These are phyloP conservation scores for Lentinula lateritia DNA, from an alignment of 768 basidiomycete species.

Conservation along the genomic window DNA sequence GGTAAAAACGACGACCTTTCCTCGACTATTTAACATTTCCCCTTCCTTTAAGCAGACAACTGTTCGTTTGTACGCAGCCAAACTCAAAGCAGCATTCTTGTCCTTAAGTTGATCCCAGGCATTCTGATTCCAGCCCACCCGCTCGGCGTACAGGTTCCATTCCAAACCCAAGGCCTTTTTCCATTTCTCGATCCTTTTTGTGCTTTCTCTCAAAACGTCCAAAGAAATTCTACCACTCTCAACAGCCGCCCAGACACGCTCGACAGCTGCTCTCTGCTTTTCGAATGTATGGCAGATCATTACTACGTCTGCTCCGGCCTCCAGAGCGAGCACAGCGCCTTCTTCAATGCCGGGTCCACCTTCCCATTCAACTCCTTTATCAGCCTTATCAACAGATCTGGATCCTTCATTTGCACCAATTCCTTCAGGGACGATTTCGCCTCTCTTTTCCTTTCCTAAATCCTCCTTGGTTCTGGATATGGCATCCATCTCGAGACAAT, in stretches of 20 bases:
- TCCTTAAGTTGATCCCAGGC: constrained; percentile 32
- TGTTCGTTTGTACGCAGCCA: constrained; percentile 39
- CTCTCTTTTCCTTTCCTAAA: background rate
- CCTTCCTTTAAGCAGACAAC: constrained; percentile 39
- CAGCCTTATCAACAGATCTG: background rate
- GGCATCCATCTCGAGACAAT: constrained; percentile 76
- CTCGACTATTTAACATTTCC: constrained; percentile 28
- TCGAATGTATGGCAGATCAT: constrained; percentile 68
- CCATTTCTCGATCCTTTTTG: constrained; percentile 38
- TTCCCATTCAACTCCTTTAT: constrained; percentile 6
- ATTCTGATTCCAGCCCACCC: constrained; percentile 16
- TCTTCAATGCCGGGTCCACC: constrained; percentile 42
- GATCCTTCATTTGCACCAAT: background rate
- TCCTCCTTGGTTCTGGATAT: constrained; percentile 38
- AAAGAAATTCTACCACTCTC: constrained; percentile 33
- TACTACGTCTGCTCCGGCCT: constrained; percentile 64
- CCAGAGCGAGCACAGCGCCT: constrained; percentile 51
- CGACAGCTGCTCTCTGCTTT: constrained; percentile 48
- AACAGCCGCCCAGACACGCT: constrained; percentile 47
- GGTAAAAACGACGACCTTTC: constrained; percentile 42
- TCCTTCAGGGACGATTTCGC: background rate
- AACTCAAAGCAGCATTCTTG: constrained; percentile 36
- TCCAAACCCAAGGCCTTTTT: constrained; percentile 45
- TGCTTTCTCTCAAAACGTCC: constrained; percentile 35
- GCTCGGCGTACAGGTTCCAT: constrained; percentile 34